These are phyloP conservation scores for Rhypophila decipiens DNA, from an alignment of 495 filamentous ascomycete species.

Conservation along the genomic window DNA sequence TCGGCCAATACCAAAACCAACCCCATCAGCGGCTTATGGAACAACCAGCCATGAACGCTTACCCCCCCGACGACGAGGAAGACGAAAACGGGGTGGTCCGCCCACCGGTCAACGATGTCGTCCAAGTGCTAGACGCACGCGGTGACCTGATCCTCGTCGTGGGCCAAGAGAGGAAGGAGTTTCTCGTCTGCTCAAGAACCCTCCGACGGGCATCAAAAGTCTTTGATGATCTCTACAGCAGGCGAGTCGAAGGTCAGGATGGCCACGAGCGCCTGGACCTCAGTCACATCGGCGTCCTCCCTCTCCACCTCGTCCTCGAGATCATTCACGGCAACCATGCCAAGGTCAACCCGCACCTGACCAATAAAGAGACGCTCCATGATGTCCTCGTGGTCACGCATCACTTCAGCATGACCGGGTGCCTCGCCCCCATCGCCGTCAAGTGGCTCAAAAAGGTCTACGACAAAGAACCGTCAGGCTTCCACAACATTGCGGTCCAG, in stretches of 20 bases:
- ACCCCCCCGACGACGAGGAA: no score
- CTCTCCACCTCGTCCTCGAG: neutral
- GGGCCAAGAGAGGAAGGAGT: neutral
- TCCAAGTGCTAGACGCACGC: neutral
- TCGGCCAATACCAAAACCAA: no score
- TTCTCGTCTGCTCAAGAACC: conserved; percentile 8
- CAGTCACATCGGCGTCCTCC: neutral
- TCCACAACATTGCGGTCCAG: neutral
- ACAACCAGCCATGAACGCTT: no score
- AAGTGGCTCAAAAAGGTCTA: conserved; percentile 5
- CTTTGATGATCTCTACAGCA: neutral
- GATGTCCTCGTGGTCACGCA: conserved; percentile 4
- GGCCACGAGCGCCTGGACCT: neutral
- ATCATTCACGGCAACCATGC: neutral
- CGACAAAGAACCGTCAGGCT: neutral
- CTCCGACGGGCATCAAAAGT: neutral
- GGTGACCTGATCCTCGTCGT: conserved; percentile 4
- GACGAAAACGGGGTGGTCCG: no score
- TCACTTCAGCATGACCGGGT: conserved; percentile 4
- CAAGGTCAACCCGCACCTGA: neutral
- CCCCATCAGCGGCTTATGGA: no score
- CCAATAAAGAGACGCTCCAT: neutral
- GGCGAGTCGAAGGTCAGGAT: neutral
- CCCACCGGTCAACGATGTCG: neutral
- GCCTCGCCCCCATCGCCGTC: conserved; percentile 1